A percentile compares a stretch with the other conserved stretches of the same genome.
phyloP scores from a whole-genome alignment of 495 filamentous ascomycete genomes.

The Neurospora africana region DNA sequence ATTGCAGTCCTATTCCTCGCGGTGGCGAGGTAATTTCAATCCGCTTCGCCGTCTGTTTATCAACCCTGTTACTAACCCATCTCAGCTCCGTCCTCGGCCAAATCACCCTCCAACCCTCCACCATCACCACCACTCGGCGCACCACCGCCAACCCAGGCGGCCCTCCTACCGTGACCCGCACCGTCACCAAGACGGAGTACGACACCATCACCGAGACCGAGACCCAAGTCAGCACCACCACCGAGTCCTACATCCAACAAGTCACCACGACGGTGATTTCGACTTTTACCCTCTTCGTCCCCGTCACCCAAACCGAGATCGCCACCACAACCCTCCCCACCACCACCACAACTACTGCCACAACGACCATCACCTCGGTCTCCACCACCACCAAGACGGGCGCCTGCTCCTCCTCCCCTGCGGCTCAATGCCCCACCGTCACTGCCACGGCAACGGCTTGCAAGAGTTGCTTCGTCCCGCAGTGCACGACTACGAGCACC shows the following conservation, averaged over 20 bases:
- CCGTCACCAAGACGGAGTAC: conserved; percentile 8
- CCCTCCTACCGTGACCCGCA: conserved; percentile 3
- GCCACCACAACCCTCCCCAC: conserved; percentile 1
- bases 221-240: neutral
- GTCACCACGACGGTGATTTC: neutral
- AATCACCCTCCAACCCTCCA: conserved; percentile 16
- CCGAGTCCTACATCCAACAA: neutral
- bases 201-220: conserved; percentile 3
- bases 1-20: neutral
- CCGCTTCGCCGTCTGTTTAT: too few relatives aligned
- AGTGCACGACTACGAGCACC: conserved; percentile 17
- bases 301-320: neutral
- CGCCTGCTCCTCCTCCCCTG: neutral
- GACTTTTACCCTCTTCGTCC: neutral
- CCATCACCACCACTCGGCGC: conserved; percentile 7
- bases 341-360: neutral
- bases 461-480: conserved; percentile 17
- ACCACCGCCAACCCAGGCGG: neutral
- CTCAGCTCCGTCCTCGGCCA: conserved; percentile 17
- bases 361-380: neutral
- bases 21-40: neutral
- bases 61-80: too few relatives aligned
- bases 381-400: neutral
- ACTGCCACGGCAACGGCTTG: conserved; percentile 20
- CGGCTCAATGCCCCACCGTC: conserved; percentile 14